A percentile compares a stretch with the other conserved stretches of the same genome.
These are phyloP conservation scores for Penicillium lividum DNA, from an alignment of 495 filamentous ascomycete species.

Conservation along the genomic window DNA sequence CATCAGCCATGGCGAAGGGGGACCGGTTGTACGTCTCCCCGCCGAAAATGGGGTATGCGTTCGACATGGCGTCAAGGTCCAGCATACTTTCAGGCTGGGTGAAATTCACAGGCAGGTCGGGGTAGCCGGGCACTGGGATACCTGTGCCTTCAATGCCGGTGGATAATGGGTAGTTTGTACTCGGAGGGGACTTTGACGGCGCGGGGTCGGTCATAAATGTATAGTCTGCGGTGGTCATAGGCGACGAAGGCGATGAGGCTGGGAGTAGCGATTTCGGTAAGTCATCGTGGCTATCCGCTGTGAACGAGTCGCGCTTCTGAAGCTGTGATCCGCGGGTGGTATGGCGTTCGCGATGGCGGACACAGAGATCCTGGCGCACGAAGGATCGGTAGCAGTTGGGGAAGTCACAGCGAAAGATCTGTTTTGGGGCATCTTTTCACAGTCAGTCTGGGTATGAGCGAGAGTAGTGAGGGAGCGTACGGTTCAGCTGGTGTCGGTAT, in stretches of 20 bases:
- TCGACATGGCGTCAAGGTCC: constrained; percentile 65
- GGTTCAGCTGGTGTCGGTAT: constrained; percentile 95
- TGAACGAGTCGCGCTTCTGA: constrained; percentile 75
- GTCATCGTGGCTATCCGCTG: constrained; percentile 30
- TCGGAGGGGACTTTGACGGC: constrained; percentile 21
- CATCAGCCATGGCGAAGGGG: constrained; percentile 85
- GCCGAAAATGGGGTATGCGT: constrained; percentile 81
- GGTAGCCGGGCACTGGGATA: constrained; percentile 28
- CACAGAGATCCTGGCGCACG: constrained; percentile 91
- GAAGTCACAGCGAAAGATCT: constrained; percentile 94
- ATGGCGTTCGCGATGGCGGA: constrained; percentile 91
- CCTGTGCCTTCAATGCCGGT: constrained; percentile 27
- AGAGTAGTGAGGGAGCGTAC: constrained; percentile 47
- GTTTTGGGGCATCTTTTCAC: constrained; percentile 72
- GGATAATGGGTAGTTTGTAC: constrained; percentile 30
- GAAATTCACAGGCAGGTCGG: constrained; percentile 25
- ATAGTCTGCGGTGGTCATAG: constrained; percentile 26
- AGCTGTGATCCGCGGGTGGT: constrained; percentile 94
- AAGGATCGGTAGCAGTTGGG: constrained; percentile 88
- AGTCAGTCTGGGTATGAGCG: neutral
- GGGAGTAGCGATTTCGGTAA: constrained; percentile 20
- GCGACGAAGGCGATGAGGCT: constrained; percentile 23
- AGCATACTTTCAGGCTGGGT: constrained; percentile 24
- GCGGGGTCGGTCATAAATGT: constrained; percentile 19
- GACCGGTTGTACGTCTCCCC: constrained; percentile 80